These are phyloP conservation scores for Mimosa pudica DNA, from an alignment of 306 rosid genomes.

Conservation along the genomic window DNA sequence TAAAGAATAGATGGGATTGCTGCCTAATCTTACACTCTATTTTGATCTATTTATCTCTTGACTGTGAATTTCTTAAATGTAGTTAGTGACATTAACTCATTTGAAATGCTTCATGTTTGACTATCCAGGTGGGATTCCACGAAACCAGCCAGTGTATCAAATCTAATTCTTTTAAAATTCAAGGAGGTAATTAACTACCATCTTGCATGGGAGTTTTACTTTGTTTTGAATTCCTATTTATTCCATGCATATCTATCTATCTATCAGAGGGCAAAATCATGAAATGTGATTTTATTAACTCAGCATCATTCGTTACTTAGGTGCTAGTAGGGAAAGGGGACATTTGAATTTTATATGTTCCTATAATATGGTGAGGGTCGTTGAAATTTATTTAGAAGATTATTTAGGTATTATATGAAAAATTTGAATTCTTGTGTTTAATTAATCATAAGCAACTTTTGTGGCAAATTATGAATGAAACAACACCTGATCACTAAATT, in stretches of 20 bases:
- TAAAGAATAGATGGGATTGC: conserved; percentile 2
- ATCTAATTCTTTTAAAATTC: conserved; percentile 82
- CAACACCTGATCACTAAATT: neutral
- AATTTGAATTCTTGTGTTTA: neutral
- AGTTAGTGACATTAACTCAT: conserved; percentile 9
- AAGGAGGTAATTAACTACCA: conserved; percentile 62
- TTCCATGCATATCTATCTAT: conserved; percentile 13
- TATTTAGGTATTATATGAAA: neutral
- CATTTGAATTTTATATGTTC: neutral
- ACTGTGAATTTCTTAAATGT: neutral
- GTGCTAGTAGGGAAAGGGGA: neutral
- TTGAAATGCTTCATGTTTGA: conserved; percentile 15
- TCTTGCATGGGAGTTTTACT: conserved; percentile 24
- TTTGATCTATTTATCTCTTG: conserved; percentile 9
- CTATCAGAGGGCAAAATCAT: neutral
- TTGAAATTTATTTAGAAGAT: neutral
- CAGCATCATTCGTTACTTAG: neutral
- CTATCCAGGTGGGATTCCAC: conserved; percentile 74
- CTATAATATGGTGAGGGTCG: neutral
- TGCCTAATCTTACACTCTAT: neutral
- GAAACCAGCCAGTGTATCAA: conserved; percentile 77
- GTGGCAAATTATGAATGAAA: neutral
- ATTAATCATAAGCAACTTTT: neutral
- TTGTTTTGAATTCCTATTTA: conserved; percentile 17
- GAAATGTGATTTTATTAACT: conserved; percentile 11